phyloP scores from a whole-genome alignment of 2,329 filamentous ascomycete species.

The Exophiala viscosa region DNA sequence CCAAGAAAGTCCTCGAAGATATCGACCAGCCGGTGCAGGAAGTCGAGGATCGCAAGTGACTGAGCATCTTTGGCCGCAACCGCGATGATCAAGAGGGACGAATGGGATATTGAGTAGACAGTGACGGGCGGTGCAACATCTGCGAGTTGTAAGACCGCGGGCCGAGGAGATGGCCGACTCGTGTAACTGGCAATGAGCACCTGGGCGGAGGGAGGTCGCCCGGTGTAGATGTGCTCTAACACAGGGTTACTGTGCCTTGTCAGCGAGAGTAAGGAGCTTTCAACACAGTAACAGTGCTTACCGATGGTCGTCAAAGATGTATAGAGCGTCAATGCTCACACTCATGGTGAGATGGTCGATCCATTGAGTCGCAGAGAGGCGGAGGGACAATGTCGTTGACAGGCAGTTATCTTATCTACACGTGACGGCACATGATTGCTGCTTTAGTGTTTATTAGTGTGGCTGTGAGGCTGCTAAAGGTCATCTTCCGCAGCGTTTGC shows the following conservation, averaged over 20 bases:
- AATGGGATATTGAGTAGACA: constrained; percentile 82
- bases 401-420: constrained; percentile 2
- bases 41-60: constrained; percentile 85
- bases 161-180: constrained; percentile 72
- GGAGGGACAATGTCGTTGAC: background rate
- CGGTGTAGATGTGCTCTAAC: constrained; percentile 83
- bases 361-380: background rate
- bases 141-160: constrained; percentile 80
- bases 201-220: constrained; percentile 70
- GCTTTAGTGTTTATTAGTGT: background rate
- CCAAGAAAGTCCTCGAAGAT: constrained; percentile 92
- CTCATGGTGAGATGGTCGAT: constrained; percentile 58
- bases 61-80: constrained; percentile 84
- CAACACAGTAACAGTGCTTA: constrained; percentile 44
- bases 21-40: constrained; percentile 89
- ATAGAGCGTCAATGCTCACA: constrained; percentile 87
- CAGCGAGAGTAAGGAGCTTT: constrained; percentile 7
- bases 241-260: constrained; percentile 64
- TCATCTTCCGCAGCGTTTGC: background rate
- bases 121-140: constrained; percentile 80
- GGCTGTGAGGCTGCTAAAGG: too few species aligned
- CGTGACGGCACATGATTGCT: background rate
- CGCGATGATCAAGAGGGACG: constrained; percentile 79
- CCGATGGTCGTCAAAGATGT: constrained; percentile 97
- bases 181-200: constrained; percentile 83